Evolutionary conservation across 2,329 filamentous ascomycete genomes (phyloP), one percentile per base, ranked within the genome.

Genomic region (Pseudogymnoascus sp.): DNA sequence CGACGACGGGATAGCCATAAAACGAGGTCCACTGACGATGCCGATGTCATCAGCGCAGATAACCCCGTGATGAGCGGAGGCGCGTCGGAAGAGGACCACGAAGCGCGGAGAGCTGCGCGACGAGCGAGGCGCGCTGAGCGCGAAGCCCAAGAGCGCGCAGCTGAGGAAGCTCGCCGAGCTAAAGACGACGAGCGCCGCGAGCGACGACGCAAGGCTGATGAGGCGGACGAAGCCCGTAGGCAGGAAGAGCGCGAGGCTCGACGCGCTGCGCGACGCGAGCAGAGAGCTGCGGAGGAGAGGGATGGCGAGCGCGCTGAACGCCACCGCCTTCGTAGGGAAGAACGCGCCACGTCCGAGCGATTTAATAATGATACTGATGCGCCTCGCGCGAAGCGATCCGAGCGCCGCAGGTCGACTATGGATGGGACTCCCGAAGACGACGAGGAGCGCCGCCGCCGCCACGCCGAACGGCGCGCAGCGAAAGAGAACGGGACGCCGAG

Each of bases 21-120:
- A 72, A 74, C 67, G 65, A 71, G 44, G 69, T 72, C 79, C 21
- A 71, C 71, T n/a, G 76, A 71, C 50, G 81, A 79, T 64, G 76
- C 74, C 42, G 83, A 84, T 40, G 80, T 69, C 66, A 63, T 71
- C 17, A 71, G 74, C 2, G 74, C 76, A 2, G 76, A 78, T 13
- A 81, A 81, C 28, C 76, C 73, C 9, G 73, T 76, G 6, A 76
- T 78, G 64, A 77, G 74, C 33, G 78, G 79, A 40, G 74, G 69
- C 23, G 78, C 78, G 62, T 77, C 81, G 2, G 84, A 86, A 15
- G 78, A 80, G 31, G 84, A 87, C 11, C 78, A 80, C 26, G 87
- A 89, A 72, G 84, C 82, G 21, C 82, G 85, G 59, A 82, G 81
- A 50, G 84, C 83, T 31, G 85, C 85, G 64, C 84, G 87, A n/a